Base-by-base conservation (phyloP, 257 asterid species). In the Oldenlandia corymbosa region DNA sequence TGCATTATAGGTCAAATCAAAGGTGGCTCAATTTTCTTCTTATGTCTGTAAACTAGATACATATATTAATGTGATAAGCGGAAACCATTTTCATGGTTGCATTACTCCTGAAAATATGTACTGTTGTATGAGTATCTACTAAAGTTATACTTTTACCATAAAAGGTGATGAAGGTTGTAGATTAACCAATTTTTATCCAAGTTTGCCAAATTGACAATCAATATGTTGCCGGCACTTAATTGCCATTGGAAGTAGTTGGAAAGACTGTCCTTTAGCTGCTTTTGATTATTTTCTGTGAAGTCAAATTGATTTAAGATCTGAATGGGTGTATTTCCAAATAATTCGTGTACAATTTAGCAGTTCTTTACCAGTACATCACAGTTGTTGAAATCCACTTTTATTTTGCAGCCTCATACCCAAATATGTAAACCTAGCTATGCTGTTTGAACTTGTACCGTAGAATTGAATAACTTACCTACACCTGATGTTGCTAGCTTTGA, bases 251-350 rank as follows among this genome's bases (percentile, higher is more conserved):
- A 31, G 58, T 18, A 5, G 34, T 13, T 58, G 31, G 2, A 7
- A 16, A 21, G 14, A 12, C 48, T 68, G 36, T n/a, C 21, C 11
- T 31, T 60, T 60, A 34, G 65, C n/a, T 60, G 32, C 62, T n/a
- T 68, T 21, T 32, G 13, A 4, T 59, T 58, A 34, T 1, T 16
- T 58, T 24, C 32, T 20, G 41, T 2, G 26, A 9, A 11, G 8
- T 18, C 21, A 18, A 30, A 3, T 2, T 47, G 30, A 20, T 48
- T 57, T 42, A 36, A 31, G 53, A 27, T 41, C 17, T n/a, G 51
- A 36, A 45, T 10, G 32, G 18, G 21, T 43, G n/a, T 32, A 7
- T 28, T 32, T 43, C 32, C 27, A 21, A 34, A 45, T 42, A 27
- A 11, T 41, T 49, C 37, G 10, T 27, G 5, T 27, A 31, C 16